Conservation (phyloP, 2,329 filamentous ascomycete species). For the Iodosphaeria phyllophila region DNA sequence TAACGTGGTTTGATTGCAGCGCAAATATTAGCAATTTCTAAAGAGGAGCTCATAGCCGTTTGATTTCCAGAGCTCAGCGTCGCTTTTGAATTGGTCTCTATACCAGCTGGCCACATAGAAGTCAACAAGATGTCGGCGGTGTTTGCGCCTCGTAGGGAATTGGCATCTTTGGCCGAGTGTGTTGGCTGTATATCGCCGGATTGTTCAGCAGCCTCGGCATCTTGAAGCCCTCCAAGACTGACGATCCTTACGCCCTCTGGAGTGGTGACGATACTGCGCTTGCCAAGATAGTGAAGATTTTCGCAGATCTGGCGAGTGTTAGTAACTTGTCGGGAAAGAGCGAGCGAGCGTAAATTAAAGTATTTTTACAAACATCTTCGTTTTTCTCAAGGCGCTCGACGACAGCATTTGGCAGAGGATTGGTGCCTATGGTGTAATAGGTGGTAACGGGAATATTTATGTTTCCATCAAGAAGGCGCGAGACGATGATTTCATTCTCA, state of each 20-base stretch:
- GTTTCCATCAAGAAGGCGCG: constrained; percentile 50
- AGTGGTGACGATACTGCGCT: constrained; percentile 74
- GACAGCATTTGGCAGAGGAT: constrained; percentile 51
- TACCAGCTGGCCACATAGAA: constrained; percentile 60
- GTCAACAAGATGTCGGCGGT: constrained; percentile 77
- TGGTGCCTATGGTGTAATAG: constrained; percentile 72
- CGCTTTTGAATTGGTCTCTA: constrained; percentile 51
- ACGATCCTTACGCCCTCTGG: constrained; percentile 78
- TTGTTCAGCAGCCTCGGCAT: constrained; percentile 44
- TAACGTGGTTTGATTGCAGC: constrained; percentile 73
- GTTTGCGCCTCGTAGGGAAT: constrained; percentile 55
- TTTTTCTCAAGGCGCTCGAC: constrained; percentile 55
- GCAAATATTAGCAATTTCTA: constrained; percentile 62
- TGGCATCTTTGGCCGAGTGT: constrained; percentile 62
- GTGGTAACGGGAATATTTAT: constrained; percentile 63
- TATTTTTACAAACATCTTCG: constrained; percentile 26
- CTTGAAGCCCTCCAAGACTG: constrained; percentile 59
- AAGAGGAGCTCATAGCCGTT: constrained; percentile 33
- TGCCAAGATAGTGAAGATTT: constrained; percentile 83
- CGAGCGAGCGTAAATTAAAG: neutral
- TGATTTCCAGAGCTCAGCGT: constrained; percentile 32
- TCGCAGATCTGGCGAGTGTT: constrained; percentile 41
- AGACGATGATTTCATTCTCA: constrained; percentile 38
- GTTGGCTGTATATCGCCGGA: constrained; percentile 63
- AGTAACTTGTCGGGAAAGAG: neutral